Conservation (phyloP, 805 yeast genomes). For the Zygosaccharomyces gambellarensis region DNA sequence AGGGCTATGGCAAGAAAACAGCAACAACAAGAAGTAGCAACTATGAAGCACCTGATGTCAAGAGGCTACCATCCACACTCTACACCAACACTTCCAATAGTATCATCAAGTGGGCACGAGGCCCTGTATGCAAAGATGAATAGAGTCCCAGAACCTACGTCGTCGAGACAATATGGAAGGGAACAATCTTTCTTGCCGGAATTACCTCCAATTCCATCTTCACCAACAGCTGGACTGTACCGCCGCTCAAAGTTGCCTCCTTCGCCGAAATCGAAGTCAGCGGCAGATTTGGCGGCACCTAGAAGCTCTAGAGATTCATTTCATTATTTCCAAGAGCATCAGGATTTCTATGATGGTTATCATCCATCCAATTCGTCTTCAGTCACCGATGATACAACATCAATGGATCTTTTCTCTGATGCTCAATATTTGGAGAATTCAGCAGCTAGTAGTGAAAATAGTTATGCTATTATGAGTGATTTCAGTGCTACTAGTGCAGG, state of each 20-base stretch:
- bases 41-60: background rate
- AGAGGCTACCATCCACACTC: slow-evolving; percentile 7
- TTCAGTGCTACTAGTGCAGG: slow-evolving; percentile 89
- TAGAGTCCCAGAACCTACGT: background rate
- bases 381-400: slow-evolving; percentile 10
- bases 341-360: slow-evolving; percentile 18
- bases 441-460: slow-evolving; percentile 35
- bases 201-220: slow-evolving; percentile 24
- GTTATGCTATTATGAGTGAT: slow-evolving; percentile 49
- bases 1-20: background rate
- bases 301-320: slow-evolving; percentile 9
- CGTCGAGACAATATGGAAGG: slow-evolving; percentile 3
- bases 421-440: slow-evolving; percentile 52
- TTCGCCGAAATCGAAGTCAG: slow-evolving; percentile 26
- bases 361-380: slow-evolving; percentile 12
- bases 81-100: slow-evolving; percentile 12
- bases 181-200: slow-evolving; percentile 20
- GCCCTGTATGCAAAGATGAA: background rate
- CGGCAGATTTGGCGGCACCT: slow-evolving; percentile 20
- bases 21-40: slow-evolving; percentile 1
- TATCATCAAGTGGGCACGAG: slow-evolving; percentile 5
- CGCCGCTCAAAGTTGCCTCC: slow-evolving; percentile 8
- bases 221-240: slow-evolving; percentile 4
- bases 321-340: slow-evolving; percentile 15
- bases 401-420: slow-evolving; percentile 33